A percentile compares a stretch with the other conserved stretches of the same genome.
These are phyloP conservation scores for Allium sativum DNA, from an alignment of 106 monocot genomes.

Conservation along the genomic window DNA sequence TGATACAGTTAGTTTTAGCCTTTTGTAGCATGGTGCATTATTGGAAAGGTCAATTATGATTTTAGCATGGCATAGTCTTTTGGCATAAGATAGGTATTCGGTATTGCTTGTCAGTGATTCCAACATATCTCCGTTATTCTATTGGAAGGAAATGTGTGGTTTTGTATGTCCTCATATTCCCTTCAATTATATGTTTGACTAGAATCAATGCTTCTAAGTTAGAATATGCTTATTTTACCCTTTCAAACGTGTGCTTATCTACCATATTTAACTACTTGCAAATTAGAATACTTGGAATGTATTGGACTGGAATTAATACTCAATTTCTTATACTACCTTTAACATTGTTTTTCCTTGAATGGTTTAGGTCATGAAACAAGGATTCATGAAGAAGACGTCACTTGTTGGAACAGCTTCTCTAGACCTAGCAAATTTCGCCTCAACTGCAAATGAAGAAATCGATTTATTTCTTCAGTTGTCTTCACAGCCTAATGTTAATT, in stretches of 20 bases:
- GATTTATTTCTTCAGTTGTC: slow-evolving; percentile 51
- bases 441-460: slow-evolving; percentile 39
- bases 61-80: neutral
- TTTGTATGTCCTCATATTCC: neutral
- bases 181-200: neutral
- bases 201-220: neutral
- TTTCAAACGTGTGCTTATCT: no score
- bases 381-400: slow-evolving; percentile 43
- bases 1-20: no score
- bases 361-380: slow-evolving; percentile 33
- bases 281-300: no score
- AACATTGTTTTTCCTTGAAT: neutral
- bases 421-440: slow-evolving; percentile 69
- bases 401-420: slow-evolving; percentile 59
- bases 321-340: neutral
- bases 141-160: slow-evolving; percentile 1
- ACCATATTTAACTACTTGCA: no score
- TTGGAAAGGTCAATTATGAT: neutral
- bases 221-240: slow-evolving; percentile 2
- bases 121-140: neutral
- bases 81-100: neutral
- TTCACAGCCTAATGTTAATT: slow-evolving; percentile 18
- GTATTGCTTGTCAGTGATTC: neutral
- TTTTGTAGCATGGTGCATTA: no score
- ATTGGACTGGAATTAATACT: no score